Evolutionary conservation across 2,329 filamentous ascomycete genomes (phyloP).

Genomic region (Botrytis deweyae): DNA sequence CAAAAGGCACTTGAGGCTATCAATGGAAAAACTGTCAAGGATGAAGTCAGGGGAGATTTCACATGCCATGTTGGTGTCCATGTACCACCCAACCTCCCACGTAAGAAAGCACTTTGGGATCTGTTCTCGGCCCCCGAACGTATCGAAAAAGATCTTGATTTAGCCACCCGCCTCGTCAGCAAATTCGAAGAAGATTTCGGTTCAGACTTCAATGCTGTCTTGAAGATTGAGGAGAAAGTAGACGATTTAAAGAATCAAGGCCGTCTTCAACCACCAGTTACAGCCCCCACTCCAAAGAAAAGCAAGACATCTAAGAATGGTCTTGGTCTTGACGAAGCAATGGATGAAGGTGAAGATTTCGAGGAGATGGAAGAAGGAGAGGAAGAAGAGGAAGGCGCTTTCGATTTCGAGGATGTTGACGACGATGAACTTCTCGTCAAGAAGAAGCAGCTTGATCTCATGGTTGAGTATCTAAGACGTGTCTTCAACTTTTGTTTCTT

Average conservation of each 20-base stretch:
- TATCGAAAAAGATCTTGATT: conserved; percentile 82
- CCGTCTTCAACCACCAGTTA: conserved; percentile 66
- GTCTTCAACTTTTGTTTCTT: conserved; percentile 99
- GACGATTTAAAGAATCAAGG: conserved; percentile 76
- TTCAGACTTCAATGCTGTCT: conserved; percentile 70
- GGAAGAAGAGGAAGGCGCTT: conserved; percentile 63
- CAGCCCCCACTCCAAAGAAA: conserved; percentile 57
- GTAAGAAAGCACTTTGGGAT: conserved; percentile 97
- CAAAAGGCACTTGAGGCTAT: conserved; percentile 91
- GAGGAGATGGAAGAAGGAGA: conserved; percentile 81
- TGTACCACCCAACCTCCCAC: conserved; percentile 77
- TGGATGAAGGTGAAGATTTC: conserved; percentile 62
- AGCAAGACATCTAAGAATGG: conserved; percentile 57
- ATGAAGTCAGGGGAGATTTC: conserved; percentile 91
- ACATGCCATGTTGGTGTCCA: conserved; percentile 97
- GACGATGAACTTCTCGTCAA: conserved; percentile 86
- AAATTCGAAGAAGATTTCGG: conserved; percentile 86
- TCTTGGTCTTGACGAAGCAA: conserved; percentile 58
- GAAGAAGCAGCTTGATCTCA: conserved; percentile 94
- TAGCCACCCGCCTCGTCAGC: conserved; percentile 77
- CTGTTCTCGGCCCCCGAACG: conserved; percentile 92
- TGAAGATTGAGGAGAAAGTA: conserved; percentile 83
- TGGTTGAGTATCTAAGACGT: conserved; percentile 93
- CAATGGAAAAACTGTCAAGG: conserved; percentile 96
- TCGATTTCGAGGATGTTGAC: conserved; percentile 75